Percentiles rank a stretch among this genome's conserved stretches.
These are phyloP conservation scores for Russula griseocarnosa DNA, from an alignment of 768 basidiomycete genomes.

Conservation along the genomic window DNA sequence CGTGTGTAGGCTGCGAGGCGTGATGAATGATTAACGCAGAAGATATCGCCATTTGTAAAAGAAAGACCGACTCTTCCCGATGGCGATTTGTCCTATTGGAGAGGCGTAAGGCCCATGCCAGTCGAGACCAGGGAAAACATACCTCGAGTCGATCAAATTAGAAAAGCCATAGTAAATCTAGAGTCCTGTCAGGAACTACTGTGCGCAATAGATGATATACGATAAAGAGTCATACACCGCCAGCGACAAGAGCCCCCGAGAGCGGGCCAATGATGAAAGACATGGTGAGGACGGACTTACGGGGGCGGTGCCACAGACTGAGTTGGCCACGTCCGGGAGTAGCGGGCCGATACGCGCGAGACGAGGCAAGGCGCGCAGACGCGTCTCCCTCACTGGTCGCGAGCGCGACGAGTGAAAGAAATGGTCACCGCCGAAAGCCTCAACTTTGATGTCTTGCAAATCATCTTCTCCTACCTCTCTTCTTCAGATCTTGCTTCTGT, in stretches of 20 bases:
- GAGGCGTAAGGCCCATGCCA: slow-evolving; percentile 9
- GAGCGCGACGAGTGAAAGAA: too few relatives aligned
- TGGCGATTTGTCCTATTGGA: slow-evolving; percentile 50
- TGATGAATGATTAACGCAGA: neutral
- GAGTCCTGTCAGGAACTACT: slow-evolving; percentile 28
- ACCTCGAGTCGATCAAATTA: slow-evolving; percentile 58
- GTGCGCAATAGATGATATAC: neutral
- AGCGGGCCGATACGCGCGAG: slow-evolving; percentile 1
- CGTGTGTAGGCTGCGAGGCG: slow-evolving; percentile 11
- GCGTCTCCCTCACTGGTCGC: too few relatives aligned
- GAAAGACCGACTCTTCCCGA: slow-evolving; percentile 49
- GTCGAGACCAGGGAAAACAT: slow-evolving; percentile 24
- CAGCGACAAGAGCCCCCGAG: slow-evolving; percentile 65
- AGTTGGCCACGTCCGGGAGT: neutral
- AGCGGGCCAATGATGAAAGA: slow-evolving; percentile 60
- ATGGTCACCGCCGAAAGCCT: slow-evolving; percentile 69
- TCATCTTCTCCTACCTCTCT: slow-evolving; percentile 55
- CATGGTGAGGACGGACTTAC: slow-evolving; percentile 36
- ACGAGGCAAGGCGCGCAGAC: too few relatives aligned
- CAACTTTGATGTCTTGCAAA: slow-evolving; percentile 67
- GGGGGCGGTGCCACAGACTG: neutral
- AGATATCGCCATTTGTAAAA: neutral
- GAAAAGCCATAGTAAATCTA: slow-evolving; percentile 66
- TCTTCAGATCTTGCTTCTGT: slow-evolving; percentile 54
- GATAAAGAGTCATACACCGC: slow-evolving; percentile 48